Percentiles rank a stretch among this genome's conserved stretches.
phyloP scores from a whole-genome alignment of 176 grass and related monocot genomes.

The Oryza punctata region DNA sequence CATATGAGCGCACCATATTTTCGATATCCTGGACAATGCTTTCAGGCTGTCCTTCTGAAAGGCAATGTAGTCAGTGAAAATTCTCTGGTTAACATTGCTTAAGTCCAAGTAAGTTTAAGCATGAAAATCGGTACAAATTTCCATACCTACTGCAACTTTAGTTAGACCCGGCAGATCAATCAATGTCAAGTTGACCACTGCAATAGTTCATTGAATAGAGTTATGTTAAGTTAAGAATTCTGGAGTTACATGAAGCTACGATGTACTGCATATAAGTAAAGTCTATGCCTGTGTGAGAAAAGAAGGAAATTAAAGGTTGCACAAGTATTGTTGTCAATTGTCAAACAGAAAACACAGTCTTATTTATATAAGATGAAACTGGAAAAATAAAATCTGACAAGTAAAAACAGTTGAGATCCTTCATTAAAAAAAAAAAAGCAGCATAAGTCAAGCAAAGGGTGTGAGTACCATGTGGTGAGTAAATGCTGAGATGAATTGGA shows the following conservation, averaged over 20 bases:
- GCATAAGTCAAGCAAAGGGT: not conserved
- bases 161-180: slow-evolving; percentile 93
- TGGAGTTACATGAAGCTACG: not conserved
- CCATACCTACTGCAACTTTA: slow-evolving; percentile 87
- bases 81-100: not conserved
- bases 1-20: slow-evolving; percentile 77
- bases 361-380: not conserved
- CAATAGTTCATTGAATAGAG: slow-evolving; percentile 34
- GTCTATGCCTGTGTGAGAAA: not conserved
- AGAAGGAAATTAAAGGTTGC: not conserved
- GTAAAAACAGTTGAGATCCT: not conserved
- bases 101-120: slow-evolving; percentile 31
- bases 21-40: slow-evolving; percentile 89
- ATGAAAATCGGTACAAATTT: not conserved
- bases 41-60: slow-evolving; percentile 87
- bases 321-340: slow-evolving; percentile 27
- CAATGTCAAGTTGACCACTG: slow-evolving; percentile 95
- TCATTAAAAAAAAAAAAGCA: not conserved
- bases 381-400: not conserved
- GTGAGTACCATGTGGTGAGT: slow-evolving; percentile 70
- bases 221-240: slow-evolving; percentile 15
- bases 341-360: not conserved
- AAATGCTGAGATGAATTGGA: slow-evolving; percentile 99
- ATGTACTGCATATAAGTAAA: slow-evolving; percentile 7
- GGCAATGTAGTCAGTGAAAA: slow-evolving; percentile 35